A percentile compares a stretch with the other conserved stretches of the same genome.
Evolutionary conservation across 352 stramenopile species (phyloP).

Genomic region (Phytophthora ramorum): DNA sequence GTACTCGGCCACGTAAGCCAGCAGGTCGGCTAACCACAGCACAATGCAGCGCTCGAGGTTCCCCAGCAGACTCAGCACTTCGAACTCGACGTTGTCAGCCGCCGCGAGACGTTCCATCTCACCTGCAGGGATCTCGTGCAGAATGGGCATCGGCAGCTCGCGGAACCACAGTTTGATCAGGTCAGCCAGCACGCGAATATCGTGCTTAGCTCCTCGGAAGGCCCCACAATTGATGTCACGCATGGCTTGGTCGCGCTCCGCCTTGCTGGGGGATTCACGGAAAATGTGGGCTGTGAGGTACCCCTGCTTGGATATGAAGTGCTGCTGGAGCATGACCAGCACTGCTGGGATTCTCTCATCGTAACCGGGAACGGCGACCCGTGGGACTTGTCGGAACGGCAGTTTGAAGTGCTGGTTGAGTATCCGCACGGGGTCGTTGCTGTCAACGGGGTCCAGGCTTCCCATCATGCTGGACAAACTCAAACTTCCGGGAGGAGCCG

Average conservation of each 20-base stretch:
- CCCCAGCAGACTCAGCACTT: slow-evolving; percentile 59
- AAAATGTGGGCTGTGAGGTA: slow-evolving; percentile 85
- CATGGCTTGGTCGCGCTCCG: slow-evolving; percentile 86
- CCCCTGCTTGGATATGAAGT: slow-evolving; percentile 77
- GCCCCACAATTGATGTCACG: slow-evolving; percentile 83
- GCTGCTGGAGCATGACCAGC: slow-evolving; percentile 86
- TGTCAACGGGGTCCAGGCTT: slow-evolving; percentile 21
- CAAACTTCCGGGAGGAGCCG: slow-evolving; percentile 38
- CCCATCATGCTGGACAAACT: slow-evolving; percentile 45
- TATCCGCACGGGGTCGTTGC: slow-evolving; percentile 50
- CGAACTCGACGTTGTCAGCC: slow-evolving; percentile 45
- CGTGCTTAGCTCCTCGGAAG: slow-evolving; percentile 64
- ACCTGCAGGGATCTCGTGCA: slow-evolving; percentile 79
- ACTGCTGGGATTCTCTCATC: slow-evolving; percentile 84
- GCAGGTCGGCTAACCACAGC: slow-evolving; percentile 86
- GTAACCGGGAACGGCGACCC: slow-evolving; percentile 68
- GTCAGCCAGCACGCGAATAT: slow-evolving; percentile 88
- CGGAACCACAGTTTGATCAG: slow-evolving; percentile 93
- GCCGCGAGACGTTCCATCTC: slow-evolving; percentile 68
- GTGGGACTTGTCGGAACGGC: slow-evolving; percentile 75
- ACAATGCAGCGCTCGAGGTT: slow-evolving; percentile 66
- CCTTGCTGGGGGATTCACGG: slow-evolving; percentile 86
- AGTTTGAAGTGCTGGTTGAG: slow-evolving; percentile 90
- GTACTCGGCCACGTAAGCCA: slow-evolving; percentile 74
- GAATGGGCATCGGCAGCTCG: slow-evolving; percentile 80